phyloP scores from a whole-genome alignment of 257 asterid species.

The Parsonsia alboflavescens region DNA sequence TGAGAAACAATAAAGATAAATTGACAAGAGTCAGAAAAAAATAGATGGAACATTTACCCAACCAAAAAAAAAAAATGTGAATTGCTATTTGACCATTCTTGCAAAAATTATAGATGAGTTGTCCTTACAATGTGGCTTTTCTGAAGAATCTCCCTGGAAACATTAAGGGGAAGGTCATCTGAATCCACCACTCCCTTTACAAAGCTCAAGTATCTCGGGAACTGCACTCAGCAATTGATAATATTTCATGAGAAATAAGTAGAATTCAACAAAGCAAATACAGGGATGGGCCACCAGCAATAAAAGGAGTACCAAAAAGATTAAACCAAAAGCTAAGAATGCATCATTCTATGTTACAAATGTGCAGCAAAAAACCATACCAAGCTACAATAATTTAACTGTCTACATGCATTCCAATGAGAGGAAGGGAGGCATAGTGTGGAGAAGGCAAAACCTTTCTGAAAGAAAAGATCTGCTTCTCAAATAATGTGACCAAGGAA shows the following conservation, averaged over 20 bases:
- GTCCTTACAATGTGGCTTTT: constrained; percentile 94
- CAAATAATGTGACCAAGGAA: background rate
- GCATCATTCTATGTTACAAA: background rate
- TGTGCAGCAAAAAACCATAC: background rate
- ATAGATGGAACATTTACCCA: background rate
- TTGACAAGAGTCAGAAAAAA: background rate
- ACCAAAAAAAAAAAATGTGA: background rate
- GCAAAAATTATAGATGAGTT: background rate
- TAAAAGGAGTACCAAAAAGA: background rate
- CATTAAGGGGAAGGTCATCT: constrained; percentile 95
- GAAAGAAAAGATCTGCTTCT: background rate
- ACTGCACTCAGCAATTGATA: constrained; percentile 41
- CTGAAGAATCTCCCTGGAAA: constrained; percentile 96
- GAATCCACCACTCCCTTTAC: constrained; percentile 98
- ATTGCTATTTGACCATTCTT: background rate
- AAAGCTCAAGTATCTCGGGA: constrained; percentile 97
- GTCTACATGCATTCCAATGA: background rate
- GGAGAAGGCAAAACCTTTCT: background rate
- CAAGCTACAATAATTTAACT: background rate
- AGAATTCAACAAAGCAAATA: too few relatives aligned
- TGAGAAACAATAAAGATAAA: constrained; percentile 15
- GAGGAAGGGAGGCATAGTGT: background rate
- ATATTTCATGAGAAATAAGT: constrained; percentile 3
- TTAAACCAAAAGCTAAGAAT: background rate
- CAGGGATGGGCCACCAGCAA: background rate